Conservation (phyloP, 306 rosid genomes). For the Ziziphus jujuba region DNA sequence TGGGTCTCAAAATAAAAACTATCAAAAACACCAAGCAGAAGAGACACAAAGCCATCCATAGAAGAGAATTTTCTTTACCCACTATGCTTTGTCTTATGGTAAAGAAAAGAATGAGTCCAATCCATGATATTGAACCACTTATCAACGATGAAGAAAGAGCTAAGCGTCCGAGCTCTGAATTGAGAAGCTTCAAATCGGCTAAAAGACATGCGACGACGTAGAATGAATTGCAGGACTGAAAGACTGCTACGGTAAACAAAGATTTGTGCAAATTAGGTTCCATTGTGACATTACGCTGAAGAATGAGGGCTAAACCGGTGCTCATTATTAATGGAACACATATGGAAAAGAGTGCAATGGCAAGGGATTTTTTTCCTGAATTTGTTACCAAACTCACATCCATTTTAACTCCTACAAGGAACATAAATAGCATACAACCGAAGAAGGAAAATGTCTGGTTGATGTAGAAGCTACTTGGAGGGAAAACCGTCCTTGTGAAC, state of each 20-base stretch:
- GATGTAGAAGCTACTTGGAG: slow-evolving; percentile 34
- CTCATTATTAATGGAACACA: slow-evolving; percentile 13
- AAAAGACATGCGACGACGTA: slow-evolving; percentile 39
- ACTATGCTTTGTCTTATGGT: neutral
- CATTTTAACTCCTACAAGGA: slow-evolving; percentile 49
- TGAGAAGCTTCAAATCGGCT: slow-evolving; percentile 53
- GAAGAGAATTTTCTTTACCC: neutral
- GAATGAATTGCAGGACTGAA: slow-evolving; percentile 45
- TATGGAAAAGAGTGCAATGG: slow-evolving; percentile 34
- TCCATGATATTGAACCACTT: slow-evolving; percentile 30
- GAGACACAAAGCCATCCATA: neutral
- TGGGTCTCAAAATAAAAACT: slow-evolving; percentile 28
- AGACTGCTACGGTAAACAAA: slow-evolving; percentile 2
- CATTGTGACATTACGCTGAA: slow-evolving; percentile 1
- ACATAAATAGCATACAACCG: slow-evolving; percentile 48
- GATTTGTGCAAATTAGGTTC: slow-evolving; percentile 10
- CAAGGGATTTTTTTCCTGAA: slow-evolving; percentile 45
- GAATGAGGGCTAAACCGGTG: neutral
- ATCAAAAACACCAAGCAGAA: slow-evolving; percentile 19
- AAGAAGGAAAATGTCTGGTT: slow-evolving; percentile 43
- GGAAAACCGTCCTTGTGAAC: slow-evolving; percentile 19
- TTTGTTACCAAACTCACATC: slow-evolving; percentile 22
- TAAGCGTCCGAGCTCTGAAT: slow-evolving; percentile 60
- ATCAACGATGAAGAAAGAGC: slow-evolving; percentile 49
- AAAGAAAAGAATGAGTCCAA: rapidly evolving